Conservation (phyloP, 2,329 filamentous ascomycete genomes). For the Coniochaeta sp. region DNA sequence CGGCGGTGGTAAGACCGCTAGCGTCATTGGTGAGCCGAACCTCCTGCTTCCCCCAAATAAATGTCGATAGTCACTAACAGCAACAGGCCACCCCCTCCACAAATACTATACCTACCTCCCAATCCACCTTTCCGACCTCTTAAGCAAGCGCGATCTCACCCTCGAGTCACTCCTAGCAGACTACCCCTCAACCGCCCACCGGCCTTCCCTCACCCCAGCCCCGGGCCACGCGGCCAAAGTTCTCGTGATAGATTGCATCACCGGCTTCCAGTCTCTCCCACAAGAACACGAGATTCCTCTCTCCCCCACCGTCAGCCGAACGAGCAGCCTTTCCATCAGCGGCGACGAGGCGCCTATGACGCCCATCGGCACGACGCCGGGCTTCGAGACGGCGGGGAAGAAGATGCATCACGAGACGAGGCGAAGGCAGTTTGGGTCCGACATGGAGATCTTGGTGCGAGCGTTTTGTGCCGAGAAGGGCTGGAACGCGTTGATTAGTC, state of each 20-base stretch:
- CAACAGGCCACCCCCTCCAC: conserved; percentile 52
- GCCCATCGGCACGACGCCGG: neutral
- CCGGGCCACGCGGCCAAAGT: conserved; percentile 30
- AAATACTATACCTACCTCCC: conserved; percentile 54
- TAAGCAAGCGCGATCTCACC: conserved; percentile 33
- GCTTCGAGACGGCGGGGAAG: conserved; percentile 30
- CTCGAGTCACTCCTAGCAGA: conserved; percentile 39
- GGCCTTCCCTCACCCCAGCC: conserved; percentile 21
- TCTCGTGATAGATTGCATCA: conserved; percentile 58
- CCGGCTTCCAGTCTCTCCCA: conserved; percentile 37
- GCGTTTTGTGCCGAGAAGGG: conserved; percentile 68
- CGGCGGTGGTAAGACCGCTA: conserved; percentile 33
- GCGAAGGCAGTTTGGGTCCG: conserved; percentile 51
- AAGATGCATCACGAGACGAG: conserved; percentile 51
- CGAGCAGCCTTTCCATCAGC: conserved; percentile 15
- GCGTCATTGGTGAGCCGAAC: conserved; percentile 25
- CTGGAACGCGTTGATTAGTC: conserved; percentile 65
- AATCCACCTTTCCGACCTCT: conserved; percentile 50
- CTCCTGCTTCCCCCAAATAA: neutral
- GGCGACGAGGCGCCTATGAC: neutral
- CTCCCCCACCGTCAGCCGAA: conserved; percentile 36
- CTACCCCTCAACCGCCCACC: conserved; percentile 22
- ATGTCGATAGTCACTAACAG: neutral
- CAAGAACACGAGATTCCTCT: conserved; percentile 36
- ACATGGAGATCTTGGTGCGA: conserved; percentile 62